Base-by-base conservation (phyloP, 495 filamentous ascomycete species). In the Trichoderma erinaceum region DNA sequence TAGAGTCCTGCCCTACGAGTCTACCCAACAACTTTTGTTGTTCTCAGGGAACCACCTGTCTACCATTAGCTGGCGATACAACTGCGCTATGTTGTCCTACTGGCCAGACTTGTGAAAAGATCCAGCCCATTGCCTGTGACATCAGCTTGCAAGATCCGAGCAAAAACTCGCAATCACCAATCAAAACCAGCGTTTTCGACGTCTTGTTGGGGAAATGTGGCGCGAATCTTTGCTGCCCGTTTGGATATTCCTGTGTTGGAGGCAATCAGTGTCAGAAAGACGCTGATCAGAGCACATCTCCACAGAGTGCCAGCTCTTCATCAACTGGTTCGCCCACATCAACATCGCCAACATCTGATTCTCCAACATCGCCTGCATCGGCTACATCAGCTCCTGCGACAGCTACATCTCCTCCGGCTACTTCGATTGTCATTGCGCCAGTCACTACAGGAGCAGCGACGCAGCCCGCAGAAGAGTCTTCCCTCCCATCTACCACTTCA, bases 1-100 rank as follows among this genome's bases (percentile, higher is more conserved):
- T 75, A 63, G 56, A 70, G 3, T 77, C 76, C 67, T 93, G 91
- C 73, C 75, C 80, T 3, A 64, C 78, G 8, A 80, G 79, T 11
- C 80, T 94, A 18, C 90, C 91, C 2, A 78, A 80, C 48, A 79
- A 85, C 74, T 96, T 96, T 80, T 96, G 92, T 80, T 97, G 93
- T 75, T 78, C 86, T 10, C 71, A 80, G 21, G 77, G 74, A 3
- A 78, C 85, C n/a, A 85, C 76, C 25, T 97, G 93, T 74, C 74
- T 88, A 48, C 71, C 80, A 38, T 79, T 95, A 41, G 90, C 92
- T 68, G 83, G 78, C 56, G 82, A 79, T 41, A 90, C 85, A 15
- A 90, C 91, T 0, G 82, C 88, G 4, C 82, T 96, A 23, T 97
- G 93, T 80, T 97, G 93, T 75, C 91, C 91, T 10, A 67, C 76